These are phyloP conservation scores for Triadica sebifera DNA, from an alignment of 345 rosid genomes.

Conservation along the genomic window DNA sequence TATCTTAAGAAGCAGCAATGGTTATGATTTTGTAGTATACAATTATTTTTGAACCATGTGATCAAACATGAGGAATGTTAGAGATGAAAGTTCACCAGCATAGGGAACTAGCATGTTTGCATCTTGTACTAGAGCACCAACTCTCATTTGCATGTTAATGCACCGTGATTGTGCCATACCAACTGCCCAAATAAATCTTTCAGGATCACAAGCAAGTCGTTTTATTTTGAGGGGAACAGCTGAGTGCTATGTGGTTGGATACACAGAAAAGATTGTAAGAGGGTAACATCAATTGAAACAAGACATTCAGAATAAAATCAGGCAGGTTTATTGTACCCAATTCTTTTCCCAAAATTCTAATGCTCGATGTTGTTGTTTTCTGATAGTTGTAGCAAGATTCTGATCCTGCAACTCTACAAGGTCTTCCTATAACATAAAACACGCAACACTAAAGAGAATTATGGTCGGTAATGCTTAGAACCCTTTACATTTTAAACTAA, in stretches of 20 bases:
- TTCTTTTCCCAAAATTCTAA: conserved; percentile 83
- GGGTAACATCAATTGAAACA: conserved; percentile 1
- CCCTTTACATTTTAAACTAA: neutral
- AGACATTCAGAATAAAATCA: conserved; percentile 8
- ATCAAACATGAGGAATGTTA: neutral
- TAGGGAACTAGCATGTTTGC: conserved; percentile 89
- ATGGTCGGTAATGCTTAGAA: neutral
- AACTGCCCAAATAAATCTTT: conserved; percentile 85
- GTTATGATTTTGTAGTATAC: neutral
- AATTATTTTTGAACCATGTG: neutral
- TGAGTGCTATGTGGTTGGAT: conserved; percentile 49
- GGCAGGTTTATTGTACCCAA: conserved; percentile 55
- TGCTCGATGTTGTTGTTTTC: conserved; percentile 64
- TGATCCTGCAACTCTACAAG: conserved; percentile 86
- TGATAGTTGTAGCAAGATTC: conserved; percentile 71
- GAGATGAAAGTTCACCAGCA: conserved; percentile 55
- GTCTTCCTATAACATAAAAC: conserved; percentile 49
- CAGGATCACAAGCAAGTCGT: conserved; percentile 79
- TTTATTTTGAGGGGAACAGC: conserved; percentile 86
- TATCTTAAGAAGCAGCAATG: neutral
- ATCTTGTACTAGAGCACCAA: conserved; percentile 83
- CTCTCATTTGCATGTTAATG: conserved; percentile 73
- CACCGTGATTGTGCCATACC: conserved; percentile 81
- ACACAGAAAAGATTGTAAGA: conserved; percentile 14
- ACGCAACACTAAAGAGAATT: conserved; percentile 15